Base-by-base conservation (phyloP, 495 filamentous ascomycete species). In the Aspergillus ellipticus region DNA sequence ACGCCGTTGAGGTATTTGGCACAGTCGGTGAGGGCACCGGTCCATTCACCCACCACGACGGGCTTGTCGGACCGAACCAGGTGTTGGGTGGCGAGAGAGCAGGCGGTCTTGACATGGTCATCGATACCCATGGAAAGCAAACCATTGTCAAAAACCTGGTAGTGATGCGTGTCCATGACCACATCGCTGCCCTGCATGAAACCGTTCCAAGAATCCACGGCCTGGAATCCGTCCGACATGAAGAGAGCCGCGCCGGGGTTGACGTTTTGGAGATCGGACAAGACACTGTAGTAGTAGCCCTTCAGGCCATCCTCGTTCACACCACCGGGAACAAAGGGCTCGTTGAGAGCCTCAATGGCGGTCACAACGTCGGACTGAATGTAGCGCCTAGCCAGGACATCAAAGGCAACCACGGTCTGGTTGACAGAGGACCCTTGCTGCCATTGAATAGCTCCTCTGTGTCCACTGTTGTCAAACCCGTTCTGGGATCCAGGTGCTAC, bases 391-490 rank as follows among this genome's bases (percentile, higher is more conserved):
- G 82, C 77, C 24, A 92, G 74, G 11, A 61, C 74, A n/a, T 77
- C 51, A 21, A 90, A 72, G 11, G 86, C 85, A 21, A 68, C 65
- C 37, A 88, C 57, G 0, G 86, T 88, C 41, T 82, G 68, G 3
- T 70, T 41, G 10, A 85, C 79, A 10, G 77, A 86, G 59, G 81
- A 63, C 16, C 80, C 83, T 37, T 77, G 67, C 52, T 80, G 79
- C 88, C 88, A 91, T 10, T 79, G 61, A 39, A 91, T 80, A 6
- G 72, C 53, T n/a, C 86, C 89, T 57, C 80, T 79, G 51, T 75
- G 74, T 8, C 88, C 89, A 42, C 78, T 83, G 68, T 92, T 90
- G 66, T 90, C 90, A 66, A 90, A 91, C 16, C 89, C 89, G 60
- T 93, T 93, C 65, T 93, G 89, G 21, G 83, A 88, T 9, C 86